Conservation (phyloP, 2,329 filamentous ascomycete species). For the Plenodomus tracheiphilus region DNA sequence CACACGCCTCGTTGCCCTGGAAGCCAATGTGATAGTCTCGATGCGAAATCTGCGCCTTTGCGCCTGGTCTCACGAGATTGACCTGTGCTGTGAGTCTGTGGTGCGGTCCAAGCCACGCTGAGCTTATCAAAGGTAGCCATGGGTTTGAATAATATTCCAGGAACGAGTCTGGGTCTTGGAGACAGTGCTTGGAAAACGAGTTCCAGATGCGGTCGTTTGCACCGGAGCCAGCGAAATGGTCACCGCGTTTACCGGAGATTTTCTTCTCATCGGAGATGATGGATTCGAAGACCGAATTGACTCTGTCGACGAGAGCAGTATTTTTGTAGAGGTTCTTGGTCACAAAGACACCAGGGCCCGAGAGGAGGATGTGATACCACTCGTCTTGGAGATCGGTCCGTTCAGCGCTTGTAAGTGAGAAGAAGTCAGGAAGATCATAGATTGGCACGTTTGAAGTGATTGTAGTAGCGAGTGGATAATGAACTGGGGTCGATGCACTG, state of each 20-base stretch:
- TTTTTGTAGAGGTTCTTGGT: conserved; percentile 47
- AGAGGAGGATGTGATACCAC: conserved; percentile 61
- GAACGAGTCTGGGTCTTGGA: conserved; percentile 58
- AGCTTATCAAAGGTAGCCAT: conserved; percentile 57
- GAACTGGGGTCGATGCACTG: conserved; percentile 41
- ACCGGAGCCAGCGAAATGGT: conserved; percentile 62
- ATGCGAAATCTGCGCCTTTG: conserved; percentile 60
- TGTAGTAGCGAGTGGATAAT: conserved; percentile 54
- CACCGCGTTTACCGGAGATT: conserved; percentile 51
- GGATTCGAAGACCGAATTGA: conserved; percentile 21
- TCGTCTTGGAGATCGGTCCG: conserved; percentile 59
- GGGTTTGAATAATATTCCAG: conserved; percentile 63
- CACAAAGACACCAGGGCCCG: conserved; percentile 64
- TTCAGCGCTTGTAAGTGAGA: conserved; percentile 34
- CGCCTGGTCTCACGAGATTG: conserved; percentile 64
- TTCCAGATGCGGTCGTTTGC: conserved; percentile 68
- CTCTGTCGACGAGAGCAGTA: conserved; percentile 31
- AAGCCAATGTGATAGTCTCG: conserved; percentile 69
- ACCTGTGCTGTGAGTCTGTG: conserved; percentile 66
- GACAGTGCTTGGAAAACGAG: conserved; percentile 64
- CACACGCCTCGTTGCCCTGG: conserved; percentile 53
- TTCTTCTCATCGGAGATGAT: conserved; percentile 57
- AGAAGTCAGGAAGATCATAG: conserved; percentile 53
- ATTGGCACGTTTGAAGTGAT: conserved; percentile 59
- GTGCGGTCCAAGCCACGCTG: conserved; percentile 62